Evolutionary conservation across 164 flowering plant species (phyloP).

Genomic region (Euptelea pleiosperma): DNA sequence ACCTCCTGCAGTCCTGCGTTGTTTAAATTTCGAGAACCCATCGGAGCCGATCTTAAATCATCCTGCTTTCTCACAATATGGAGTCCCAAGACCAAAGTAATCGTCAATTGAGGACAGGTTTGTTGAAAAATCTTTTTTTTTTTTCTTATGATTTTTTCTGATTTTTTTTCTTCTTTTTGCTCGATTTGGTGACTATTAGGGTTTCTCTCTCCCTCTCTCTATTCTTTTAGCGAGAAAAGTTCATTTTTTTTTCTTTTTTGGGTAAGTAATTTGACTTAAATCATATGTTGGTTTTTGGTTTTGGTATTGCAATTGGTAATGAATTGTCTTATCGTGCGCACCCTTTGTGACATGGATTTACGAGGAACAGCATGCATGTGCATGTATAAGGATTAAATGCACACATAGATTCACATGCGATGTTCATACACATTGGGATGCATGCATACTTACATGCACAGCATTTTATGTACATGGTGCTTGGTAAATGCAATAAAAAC

Average conservation of each 20-base stretch:
- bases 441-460: no score
- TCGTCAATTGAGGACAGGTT: constrained; percentile 31
- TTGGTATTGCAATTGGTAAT: neutral
- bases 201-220: neutral
- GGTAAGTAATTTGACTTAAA: neutral
- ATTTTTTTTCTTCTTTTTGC: no score
- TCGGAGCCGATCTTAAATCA: constrained; percentile 15
- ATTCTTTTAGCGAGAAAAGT: neutral
- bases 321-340: neutral
- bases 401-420: no score
- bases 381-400: no score
- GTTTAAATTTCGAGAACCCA: constrained; percentile 18
- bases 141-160: neutral
- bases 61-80: constrained; percentile 14
- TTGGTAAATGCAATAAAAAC: no score
- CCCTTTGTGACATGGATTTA: no score
- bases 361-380: no score
- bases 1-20: constrained; percentile 14
- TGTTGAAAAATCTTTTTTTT: neutral
- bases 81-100: constrained; percentile 27
- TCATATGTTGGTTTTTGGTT: neutral
- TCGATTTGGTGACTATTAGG: neutral
- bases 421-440: no score
- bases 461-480: no score
- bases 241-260: neutral